Conservation (phyloP, 192 early-diverging fungal species). For the Gonapodya sp. region DNA sequence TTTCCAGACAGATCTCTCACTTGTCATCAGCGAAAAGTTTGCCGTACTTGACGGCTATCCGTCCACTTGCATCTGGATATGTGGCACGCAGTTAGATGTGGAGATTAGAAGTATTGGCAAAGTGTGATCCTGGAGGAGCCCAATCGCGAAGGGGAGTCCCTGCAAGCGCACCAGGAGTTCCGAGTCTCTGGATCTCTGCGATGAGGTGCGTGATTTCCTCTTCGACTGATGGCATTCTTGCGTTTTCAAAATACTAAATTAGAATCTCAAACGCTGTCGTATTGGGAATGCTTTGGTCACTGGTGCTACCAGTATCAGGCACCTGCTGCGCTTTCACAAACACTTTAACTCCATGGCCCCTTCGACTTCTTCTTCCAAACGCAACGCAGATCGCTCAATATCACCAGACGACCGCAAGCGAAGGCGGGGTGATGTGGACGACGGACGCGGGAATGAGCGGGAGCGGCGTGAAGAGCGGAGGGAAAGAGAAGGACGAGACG, state of each 20-base stretch:
- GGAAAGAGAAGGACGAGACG: background rate
- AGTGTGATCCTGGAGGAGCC: background rate
- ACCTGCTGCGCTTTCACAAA: too few species aligned
- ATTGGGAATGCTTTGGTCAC: too few species aligned
- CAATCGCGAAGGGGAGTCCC: too few species aligned
- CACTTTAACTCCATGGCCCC: too few species aligned
- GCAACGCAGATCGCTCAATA: background rate
- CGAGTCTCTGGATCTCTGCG: slow-evolving; percentile 30
- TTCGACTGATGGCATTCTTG: slow-evolving; percentile 23
- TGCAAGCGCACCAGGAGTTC: slow-evolving; percentile 15
- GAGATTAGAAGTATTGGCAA: background rate
- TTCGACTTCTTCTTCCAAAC: background rate
- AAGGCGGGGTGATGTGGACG: background rate
- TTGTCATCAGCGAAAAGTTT: slow-evolving; percentile 36
- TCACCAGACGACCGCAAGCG: background rate
- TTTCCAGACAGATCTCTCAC: slow-evolving; percentile 11
- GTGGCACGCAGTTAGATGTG: background rate
- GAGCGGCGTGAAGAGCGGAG: background rate
- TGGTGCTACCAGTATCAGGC: too few species aligned
- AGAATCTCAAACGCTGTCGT: too few species aligned
- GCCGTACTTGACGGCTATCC: slow-evolving; percentile 31
- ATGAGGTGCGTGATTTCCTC: slow-evolving; percentile 31
- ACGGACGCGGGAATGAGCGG: background rate
- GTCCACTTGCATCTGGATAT: slow-evolving; percentile 16
- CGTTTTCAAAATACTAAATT: too few species aligned